Evolutionary conservation across 129 eudicot species (phyloP), one percentile per base, ranked within the genome.

Genomic region (sunflower (Helianthus annuus)): DNA sequence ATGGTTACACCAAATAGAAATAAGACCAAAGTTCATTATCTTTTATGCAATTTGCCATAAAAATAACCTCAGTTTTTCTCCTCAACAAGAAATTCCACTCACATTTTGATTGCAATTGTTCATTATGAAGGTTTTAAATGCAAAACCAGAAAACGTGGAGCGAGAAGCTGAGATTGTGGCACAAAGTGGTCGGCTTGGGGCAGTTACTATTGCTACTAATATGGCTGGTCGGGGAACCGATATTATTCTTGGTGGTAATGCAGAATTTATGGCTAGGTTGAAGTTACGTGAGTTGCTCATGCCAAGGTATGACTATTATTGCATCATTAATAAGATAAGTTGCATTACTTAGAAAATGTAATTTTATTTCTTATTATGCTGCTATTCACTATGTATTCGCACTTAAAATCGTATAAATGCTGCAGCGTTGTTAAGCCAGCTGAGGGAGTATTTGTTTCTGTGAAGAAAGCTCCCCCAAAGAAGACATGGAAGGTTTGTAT

Each of bases 171-270:
- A 95, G 82, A 95, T 95, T 81, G 99, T 95, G 74, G 97, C 97
- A 66, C 99, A 95, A 73, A 95, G 99, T 82, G 99, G 99, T 71
- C 97, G 99, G 36, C 89, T 91, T 71, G 99, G 97, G 62, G 96
- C 95, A 32, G 96, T 95, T 74, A 95, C 97, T 38, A 91, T 95
- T 77, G 97, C 99, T 59, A 95, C 99, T 15, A 95, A 95, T 79
- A 95, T 95, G 99, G 99, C 99, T 49, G 99, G 99, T 66, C 96
- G 99, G 76, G 99, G 99, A 15, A 95, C 99, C 11, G 99, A 95
- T 83, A 95, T 95, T 45, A 95, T 95, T 65, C 99, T 95, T 73
- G 99, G 99, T 73, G 99, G 99, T 54, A 95, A 95, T 80, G 96
- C 97, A 62, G 99, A 95, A 72, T 95, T 90, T 78, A 95, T 95